Base-by-base conservation (phyloP, 441 rosid genomes). In the Omphalea diandra region DNA sequence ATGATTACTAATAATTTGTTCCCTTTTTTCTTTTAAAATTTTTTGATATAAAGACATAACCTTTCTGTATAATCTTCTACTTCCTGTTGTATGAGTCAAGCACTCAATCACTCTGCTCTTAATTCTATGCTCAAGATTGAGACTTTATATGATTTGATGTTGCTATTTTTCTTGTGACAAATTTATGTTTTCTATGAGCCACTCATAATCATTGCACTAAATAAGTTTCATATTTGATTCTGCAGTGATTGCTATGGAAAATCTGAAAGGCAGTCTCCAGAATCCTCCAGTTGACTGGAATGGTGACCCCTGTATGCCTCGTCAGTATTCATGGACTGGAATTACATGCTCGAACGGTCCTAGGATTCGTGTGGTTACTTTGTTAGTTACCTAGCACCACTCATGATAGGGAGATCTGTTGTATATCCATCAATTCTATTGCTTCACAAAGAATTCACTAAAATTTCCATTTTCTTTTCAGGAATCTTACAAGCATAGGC, bases 281-380 rank as follows among this genome's bases (percentile, higher is more conserved):
- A 89, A 88, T 69, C 75, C 79, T 71, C 97, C 96, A 26, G 63
- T 71, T 67, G 97, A 94, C 73, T 91, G 98, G 97, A 83, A 53
- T 3, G 97, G 96, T 2, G 98, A 94, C 84, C 97, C 97, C 67
- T 94, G 98, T 75, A 56, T 85, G 65, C 97, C 96, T 63, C 83
- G 40, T 49, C 74, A 78, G 31, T 92, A 90, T 75, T 49, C 85
- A 12, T 94, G 98, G 97, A 81, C 93, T 60, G 98, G 97, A 62
- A 75, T 94, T 68, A 78, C 86, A 29, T 94, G 97, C 78, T 72
- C 84, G 20, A 77, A 76, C 59, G 96, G 93, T 18, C 76, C 84
- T 44, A 84, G 89, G 44, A 84, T 87, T 72, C 93, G 97, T 54
- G 79, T 91, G 43, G 73, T 83, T 71, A 27, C 88, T 46, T 69